Base-by-base conservation (phyloP, 163 green algal species). In the Scenedesmus sp. region DNA sequence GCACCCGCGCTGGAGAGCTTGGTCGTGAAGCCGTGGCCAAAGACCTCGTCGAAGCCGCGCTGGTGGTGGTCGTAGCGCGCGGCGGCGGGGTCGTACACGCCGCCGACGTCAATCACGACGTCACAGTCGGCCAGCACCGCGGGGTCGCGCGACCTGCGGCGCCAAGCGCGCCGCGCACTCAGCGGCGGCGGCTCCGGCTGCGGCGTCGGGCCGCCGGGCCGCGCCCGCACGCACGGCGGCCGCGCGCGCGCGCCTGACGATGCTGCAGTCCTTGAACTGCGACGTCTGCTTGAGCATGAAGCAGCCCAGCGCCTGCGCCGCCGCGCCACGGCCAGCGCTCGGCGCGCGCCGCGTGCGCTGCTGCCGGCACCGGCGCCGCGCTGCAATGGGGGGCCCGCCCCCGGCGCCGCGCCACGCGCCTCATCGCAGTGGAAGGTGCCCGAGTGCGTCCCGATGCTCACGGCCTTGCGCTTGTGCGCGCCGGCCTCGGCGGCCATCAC, bases 361-460 rank as follows among this genome's bases (percentile, higher is more conserved):
- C n/a, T n/a, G n/a, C n/a, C n/a, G n/a, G n/a, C n/a, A n/a, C n/a
- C n/a, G n/a, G n/a, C n/a, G n/a, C n/a, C n/a, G n/a, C n/a, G n/a
- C n/a, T n/a, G n/a, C n/a, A n/a, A n/a, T n/a, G n/a, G n/a, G n/a
- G n/a, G n/a, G n/a, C n/a, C n/a, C n/a, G n/a, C n/a, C n/a, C n/a
- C n/a, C n/a, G n/a, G n/a, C n/a, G n/a, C n/a, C n/a, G n/a, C n/a
- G n/a, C n/a, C n/a, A n/a, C n/a, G n/a, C n/a, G n/a, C 95, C 84
- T 99, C 96, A 78, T 99, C 96, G 88, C 96, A 99, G 81, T 99
- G 96, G 77, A 99, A 99, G 2, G 88, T 91, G 22, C 96, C 96
- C 29, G 86, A 92, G 84, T 99, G 96, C 0, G 96, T 99, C 39
- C 94, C 95, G 26, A 98, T 97, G 18, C 65, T 84, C 15, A 57